phyloP scores from a whole-genome alignment of 495 filamentous ascomycete species.

The Talaromyces thailandensis region DNA sequence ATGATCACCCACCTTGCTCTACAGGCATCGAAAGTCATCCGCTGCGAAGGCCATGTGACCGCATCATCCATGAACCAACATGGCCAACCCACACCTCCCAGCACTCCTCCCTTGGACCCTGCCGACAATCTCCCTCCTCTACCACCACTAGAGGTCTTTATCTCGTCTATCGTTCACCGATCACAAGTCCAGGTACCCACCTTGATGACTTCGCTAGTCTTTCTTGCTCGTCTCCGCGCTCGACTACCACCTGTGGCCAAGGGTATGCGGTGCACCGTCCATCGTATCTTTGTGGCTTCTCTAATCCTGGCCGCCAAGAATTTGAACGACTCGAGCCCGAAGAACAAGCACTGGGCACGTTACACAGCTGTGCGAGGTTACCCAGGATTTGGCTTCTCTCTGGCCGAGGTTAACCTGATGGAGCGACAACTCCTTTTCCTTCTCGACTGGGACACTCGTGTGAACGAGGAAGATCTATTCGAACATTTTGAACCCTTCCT shows the following conservation, averaged over 20 bases:
- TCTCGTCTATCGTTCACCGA: conserved; percentile 76
- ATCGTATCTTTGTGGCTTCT: conserved; percentile 76
- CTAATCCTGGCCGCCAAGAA: conserved; percentile 75
- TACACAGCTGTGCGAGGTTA: conserved; percentile 72
- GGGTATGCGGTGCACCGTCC: conserved; percentile 93
- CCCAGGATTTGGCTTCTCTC: conserved; percentile 80
- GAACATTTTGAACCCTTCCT: conserved; percentile 83
- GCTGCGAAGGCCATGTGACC: conserved; percentile 60
- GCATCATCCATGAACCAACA: conserved; percentile 37
- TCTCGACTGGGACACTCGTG: conserved; percentile 84
- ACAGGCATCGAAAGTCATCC: conserved; percentile 80
- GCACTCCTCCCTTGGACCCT: conserved; percentile 52
- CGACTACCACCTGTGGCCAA: conserved; percentile 90
- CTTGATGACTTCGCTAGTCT: conserved; percentile 92
- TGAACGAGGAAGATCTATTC: conserved; percentile 78
- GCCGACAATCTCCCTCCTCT: conserved; percentile 39
- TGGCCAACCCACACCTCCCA: conserved; percentile 59
- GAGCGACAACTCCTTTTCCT: conserved; percentile 94
- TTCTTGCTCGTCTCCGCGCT: conserved; percentile 73
- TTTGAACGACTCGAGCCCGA: conserved; percentile 84
- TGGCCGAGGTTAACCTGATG: conserved; percentile 96
- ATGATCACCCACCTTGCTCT: conserved; percentile 83
- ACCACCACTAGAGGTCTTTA: conserved; percentile 82
- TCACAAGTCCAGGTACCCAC: conserved; percentile 97
- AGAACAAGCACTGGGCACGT: conserved; percentile 99